Percentiles rank a stretch among this genome's conserved stretches.
Conservation (phyloP, 805 yeast genomes). For the Lachancea sp. region DNA sequence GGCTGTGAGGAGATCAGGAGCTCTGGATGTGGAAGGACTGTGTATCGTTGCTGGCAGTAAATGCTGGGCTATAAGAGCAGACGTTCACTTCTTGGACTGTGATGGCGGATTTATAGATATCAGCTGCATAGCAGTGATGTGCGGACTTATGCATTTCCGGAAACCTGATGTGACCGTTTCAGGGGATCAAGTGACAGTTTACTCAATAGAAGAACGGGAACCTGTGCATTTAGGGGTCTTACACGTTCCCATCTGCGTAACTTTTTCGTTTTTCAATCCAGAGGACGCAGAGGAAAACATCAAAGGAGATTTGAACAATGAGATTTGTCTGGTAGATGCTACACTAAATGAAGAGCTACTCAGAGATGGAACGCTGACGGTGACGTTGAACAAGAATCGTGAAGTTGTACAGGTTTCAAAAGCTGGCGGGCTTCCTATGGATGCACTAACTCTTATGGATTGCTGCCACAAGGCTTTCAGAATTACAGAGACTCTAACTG, state of each 20-base stretch:
- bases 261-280: constrained; percentile 81
- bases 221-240: constrained; percentile 81
- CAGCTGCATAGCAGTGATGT: constrained; percentile 83
- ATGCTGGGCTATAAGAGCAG: constrained; percentile 89
- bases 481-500: constrained; percentile 59
- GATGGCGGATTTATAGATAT: constrained; percentile 94
- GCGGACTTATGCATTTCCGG: constrained; percentile 74
- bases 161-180: constrained; percentile 77
- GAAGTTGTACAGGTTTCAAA: constrained; percentile 87
- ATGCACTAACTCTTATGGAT: constrained; percentile 59
- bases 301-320: constrained; percentile 56
- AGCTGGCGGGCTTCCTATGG: constrained; percentile 84
- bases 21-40: constrained; percentile 81
- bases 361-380: constrained; percentile 72
- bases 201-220: constrained; percentile 68
- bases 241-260: constrained; percentile 85
- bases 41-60: constrained; percentile 88
- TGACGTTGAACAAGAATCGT: constrained; percentile 82
- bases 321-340: constrained; percentile 68
- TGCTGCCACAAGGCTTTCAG: constrained; percentile 61
- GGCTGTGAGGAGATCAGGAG: constrained; percentile 83
- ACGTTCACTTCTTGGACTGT: constrained; percentile 77
- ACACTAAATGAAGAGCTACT: constrained; percentile 68
- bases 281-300: constrained; percentile 57
- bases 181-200: constrained; percentile 60